phyloP scores from a whole-genome alignment of 345 rosid genomes.

The Leavenworthia alabamica region DNA sequence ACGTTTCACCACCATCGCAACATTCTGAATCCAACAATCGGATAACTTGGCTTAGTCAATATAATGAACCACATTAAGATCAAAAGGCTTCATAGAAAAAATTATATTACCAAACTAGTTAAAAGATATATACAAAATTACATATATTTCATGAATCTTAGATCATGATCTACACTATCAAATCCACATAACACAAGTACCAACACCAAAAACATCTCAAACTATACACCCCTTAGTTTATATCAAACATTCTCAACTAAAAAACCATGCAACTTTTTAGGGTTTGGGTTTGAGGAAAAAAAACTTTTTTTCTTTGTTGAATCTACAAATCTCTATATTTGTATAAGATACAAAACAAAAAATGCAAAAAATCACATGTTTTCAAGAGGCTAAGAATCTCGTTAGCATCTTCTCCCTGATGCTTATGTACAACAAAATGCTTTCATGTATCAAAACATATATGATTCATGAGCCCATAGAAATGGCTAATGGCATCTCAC shows the following conservation, averaged over 20 bases:
- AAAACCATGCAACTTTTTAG: neutral
- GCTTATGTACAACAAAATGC: constrained; percentile 11
- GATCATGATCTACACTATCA: constrained; percentile 16
- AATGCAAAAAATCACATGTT: constrained; percentile 1
- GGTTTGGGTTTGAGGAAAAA: constrained; percentile 4
- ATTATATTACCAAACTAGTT: constrained; percentile 13
- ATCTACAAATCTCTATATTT: constrained; percentile 33
- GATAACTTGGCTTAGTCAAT: neutral
- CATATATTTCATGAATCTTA: neutral
- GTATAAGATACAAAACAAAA: constrained; percentile 15
- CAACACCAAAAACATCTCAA: neutral
- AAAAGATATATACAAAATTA: constrained; percentile 11
- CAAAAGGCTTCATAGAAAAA: neutral
- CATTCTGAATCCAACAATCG: neutral
- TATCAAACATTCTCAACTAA: constrained; percentile 6
- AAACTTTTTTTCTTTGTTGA: constrained; percentile 1
- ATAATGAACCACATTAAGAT: constrained; percentile 3
- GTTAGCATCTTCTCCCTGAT: constrained; percentile 1
- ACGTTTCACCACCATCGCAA: neutral
- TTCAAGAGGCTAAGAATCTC: constrained; percentile 13
- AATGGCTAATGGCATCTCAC: constrained; percentile 38
- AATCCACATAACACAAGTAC: neutral
- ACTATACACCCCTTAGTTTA: neutral
- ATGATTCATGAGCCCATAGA: constrained; percentile 33
- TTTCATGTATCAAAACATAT: neutral